Percentiles rank a stretch among this genome's conserved stretches.
phyloP scores from a whole-genome alignment of 257 asterid genomes.

The Ligustrum vulgare region DNA sequence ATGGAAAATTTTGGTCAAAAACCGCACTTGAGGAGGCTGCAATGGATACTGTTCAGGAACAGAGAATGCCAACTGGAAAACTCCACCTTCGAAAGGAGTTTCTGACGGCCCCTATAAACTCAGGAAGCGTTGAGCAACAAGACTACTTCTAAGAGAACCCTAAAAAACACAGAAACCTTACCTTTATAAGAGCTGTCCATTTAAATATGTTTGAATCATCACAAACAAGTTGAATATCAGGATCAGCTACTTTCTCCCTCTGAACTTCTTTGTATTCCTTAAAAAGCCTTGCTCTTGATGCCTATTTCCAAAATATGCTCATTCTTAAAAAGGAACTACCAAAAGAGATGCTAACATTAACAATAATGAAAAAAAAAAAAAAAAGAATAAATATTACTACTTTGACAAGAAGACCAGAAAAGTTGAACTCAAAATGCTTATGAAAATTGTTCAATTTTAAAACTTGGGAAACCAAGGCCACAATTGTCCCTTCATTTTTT shows the following conservation, averaged over 20 bases:
- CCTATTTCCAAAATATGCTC: constrained; percentile 39
- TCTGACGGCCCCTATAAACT: constrained; percentile 84
- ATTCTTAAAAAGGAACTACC: background rate
- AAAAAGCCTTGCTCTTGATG: constrained; percentile 93
- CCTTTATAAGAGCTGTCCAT: constrained; percentile 98
- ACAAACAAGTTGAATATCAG: constrained; percentile 92
- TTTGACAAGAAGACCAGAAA: background rate
- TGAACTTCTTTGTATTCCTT: constrained; percentile 98
- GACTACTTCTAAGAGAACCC: constrained; percentile 1
- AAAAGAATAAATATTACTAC: background rate
- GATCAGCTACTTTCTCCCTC: constrained; percentile 86
- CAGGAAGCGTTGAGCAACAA: constrained; percentile 24
- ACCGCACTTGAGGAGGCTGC: constrained; percentile 99
- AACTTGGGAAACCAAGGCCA: background rate
- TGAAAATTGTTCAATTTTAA: background rate
- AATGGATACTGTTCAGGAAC: constrained; percentile 98
- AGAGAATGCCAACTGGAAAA: constrained; percentile 93
- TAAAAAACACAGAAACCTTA: constrained; percentile 14
- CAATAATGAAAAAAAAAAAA: no score
- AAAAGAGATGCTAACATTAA: background rate
- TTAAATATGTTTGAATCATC: constrained; percentile 92
- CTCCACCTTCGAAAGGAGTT: constrained; percentile 96
- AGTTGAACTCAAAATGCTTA: background rate
- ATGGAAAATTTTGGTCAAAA: constrained; percentile 97
- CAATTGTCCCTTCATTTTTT: background rate